Base-by-base conservation (phyloP, 805 yeast genomes). In the Candida ipomoeae region DNA sequence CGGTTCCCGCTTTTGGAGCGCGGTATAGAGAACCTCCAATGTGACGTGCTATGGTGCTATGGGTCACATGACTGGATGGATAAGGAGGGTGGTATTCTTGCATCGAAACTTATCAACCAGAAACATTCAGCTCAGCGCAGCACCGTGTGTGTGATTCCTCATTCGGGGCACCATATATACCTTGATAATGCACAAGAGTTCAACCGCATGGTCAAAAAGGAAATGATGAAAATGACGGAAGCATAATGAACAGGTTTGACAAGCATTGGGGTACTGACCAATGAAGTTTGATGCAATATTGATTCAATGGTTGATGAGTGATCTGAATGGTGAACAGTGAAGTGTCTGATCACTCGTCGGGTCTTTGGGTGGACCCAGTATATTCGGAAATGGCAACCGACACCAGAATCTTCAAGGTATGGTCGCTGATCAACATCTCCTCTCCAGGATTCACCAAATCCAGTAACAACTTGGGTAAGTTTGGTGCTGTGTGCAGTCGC, bases 161-260 rank as follows among this genome's bases (percentile, higher is more conserved):
- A 81, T 54, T 75, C 87, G 4, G 95, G 95, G 1, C 95, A 87
- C 65, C 95, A 87, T 62, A 59, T 87, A n/a, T 87, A 87, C 62
- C 69, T 87, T 52, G 96, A 87, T 63, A 85, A 85, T 59, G 68
- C 73, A 43, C 53, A 61, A 10, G 71, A 59, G 29, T 87, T 87
- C 61, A 84, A 87, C 61, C 55, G 66, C 8, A 52, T 79, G 51
- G 63, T 85, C 33, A 49, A 73, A 2, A 56, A 70, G 5, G 86
- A 84, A 62, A 82, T 85, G 87, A 57, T 3, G 29, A 8, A 26
- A 26, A 26, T 26, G 29, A 26, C 29, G 3, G 29, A 26, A 26
- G 4, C 29, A 4, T 8, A 26, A 26, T 26, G 17, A 40, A 21
- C 35, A 14, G 34, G 34, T 33, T 26, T 26, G 29, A 3, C 11